These are phyloP conservation scores for Prunus fruticosa DNA, from an alignment of 306 rosid genomes.

Conservation along the genomic window DNA sequence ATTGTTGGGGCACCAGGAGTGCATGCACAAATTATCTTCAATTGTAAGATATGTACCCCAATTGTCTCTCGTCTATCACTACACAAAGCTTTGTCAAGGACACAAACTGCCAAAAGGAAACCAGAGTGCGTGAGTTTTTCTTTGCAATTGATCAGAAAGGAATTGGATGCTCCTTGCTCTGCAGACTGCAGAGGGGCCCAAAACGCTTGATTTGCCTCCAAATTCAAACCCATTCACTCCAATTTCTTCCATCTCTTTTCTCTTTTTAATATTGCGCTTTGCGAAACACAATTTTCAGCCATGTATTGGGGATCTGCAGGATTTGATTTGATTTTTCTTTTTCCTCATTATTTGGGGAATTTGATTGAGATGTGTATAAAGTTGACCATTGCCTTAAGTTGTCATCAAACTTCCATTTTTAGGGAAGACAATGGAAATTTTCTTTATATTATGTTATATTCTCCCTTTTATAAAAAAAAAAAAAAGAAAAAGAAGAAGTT, in stretches of 20 bases:
- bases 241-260: constrained; percentile 2
- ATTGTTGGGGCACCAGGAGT: constrained; percentile 31
- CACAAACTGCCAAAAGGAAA: constrained; percentile 28
- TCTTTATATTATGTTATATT: too few species aligned
- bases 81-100: constrained; percentile 24
- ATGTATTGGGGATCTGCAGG: neutral
- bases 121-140: neutral
- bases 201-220: constrained; percentile 12
- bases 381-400: neutral
- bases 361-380: constrained; percentile 3
- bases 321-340: neutral
- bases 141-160: neutral
- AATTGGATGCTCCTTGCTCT: constrained; percentile 14
- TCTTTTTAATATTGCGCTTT: neutral
- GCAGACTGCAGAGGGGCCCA: neutral
- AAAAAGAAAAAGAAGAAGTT: too few species aligned
- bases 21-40: constrained; percentile 19
- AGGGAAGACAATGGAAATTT: neutral
- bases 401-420: neutral
- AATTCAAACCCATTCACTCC: constrained; percentile 16
- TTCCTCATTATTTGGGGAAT: neutral
- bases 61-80: constrained; percentile 35
- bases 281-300: constrained; percentile 3
- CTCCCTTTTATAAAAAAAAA: too few species aligned
- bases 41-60: constrained; percentile 23